These are phyloP conservation scores for Gossypium trilobum DNA, from an alignment of 441 rosid species.

Conservation along the genomic window DNA sequence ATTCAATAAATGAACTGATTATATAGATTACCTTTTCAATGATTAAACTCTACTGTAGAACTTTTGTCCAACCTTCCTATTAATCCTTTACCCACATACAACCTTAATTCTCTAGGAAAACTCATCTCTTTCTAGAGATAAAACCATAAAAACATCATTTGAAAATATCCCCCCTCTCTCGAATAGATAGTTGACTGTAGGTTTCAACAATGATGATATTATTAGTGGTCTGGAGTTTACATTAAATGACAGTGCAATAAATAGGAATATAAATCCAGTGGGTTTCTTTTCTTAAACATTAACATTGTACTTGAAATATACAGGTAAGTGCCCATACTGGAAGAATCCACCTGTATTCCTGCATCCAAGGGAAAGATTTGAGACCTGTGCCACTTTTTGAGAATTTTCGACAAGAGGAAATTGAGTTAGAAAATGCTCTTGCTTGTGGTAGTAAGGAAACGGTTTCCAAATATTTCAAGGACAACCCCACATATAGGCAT, in stretches of 20 bases:
- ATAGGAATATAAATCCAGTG: background rate
- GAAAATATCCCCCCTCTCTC: background rate
- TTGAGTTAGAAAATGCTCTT: slow-evolving; percentile 34
- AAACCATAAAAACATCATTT: background rate
- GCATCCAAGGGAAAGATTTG: slow-evolving; percentile 57
- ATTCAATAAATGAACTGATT: background rate
- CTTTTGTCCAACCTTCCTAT: background rate
- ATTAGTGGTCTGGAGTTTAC: background rate
- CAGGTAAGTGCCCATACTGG: slow-evolving; percentile 90
- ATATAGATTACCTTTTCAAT: background rate
- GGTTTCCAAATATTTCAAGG: slow-evolving; percentile 24
- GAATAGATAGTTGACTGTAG: background rate
- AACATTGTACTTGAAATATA: slow-evolving; percentile 18
- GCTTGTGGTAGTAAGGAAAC: slow-evolving; percentile 26
- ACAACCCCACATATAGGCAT: slow-evolving; percentile 32
- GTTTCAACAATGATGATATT: background rate
- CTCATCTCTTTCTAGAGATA: background rate
- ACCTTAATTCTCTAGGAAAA: background rate
- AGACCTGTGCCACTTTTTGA: slow-evolving; percentile 74
- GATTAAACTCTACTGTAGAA: background rate
- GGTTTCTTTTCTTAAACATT: background rate
- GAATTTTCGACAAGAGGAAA: slow-evolving; percentile 76
- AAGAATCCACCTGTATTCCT: slow-evolving; percentile 80
- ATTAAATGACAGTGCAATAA: background rate
- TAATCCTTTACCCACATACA: background rate